These are phyloP conservation scores for Saccharum spontaneum DNA, from an alignment of 176 grass and related monocot genomes.

Conservation along the genomic window DNA sequence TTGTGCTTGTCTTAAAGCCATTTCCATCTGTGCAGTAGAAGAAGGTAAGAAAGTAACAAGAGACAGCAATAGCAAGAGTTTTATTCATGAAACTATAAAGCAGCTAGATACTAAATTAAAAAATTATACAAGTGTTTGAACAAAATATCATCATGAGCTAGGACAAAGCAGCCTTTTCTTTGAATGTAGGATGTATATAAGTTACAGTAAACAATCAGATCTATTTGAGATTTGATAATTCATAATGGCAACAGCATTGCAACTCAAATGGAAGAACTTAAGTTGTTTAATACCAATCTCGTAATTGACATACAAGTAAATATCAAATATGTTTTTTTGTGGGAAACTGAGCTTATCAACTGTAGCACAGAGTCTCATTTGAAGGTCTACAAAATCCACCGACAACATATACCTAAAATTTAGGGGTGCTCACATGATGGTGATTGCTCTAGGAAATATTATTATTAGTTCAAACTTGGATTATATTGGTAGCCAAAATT, in stretches of 20 bases:
- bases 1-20: slow-evolving; percentile 99
- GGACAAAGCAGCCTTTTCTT: not conserved
- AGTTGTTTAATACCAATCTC: slow-evolving; percentile 22
- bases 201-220: not conserved
- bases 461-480: not conserved
- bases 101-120: not conserved
- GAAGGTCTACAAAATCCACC: not conserved
- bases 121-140: not conserved
- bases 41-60: slow-evolving; percentile 13
- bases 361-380: not conserved
- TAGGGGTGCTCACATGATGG: not conserved
- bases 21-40: slow-evolving; percentile 71
- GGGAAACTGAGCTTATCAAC: slow-evolving; percentile 20
- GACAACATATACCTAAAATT: not conserved
- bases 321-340: not conserved
- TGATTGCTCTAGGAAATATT: not conserved
- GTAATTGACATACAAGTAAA: not conserved
- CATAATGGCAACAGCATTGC: not conserved
- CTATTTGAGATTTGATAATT: slow-evolving; percentile 9
- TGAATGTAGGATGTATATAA: not conserved
- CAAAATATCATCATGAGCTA: not conserved
- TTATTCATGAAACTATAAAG: not conserved
- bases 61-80: slow-evolving; percentile 12
- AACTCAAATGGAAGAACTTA: slow-evolving; percentile 12
- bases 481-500: not conserved